Evolutionary conservation across 2,329 filamentous ascomycete genomes (phyloP).

Genomic region (Hymenoscyphus fructigenus): DNA sequence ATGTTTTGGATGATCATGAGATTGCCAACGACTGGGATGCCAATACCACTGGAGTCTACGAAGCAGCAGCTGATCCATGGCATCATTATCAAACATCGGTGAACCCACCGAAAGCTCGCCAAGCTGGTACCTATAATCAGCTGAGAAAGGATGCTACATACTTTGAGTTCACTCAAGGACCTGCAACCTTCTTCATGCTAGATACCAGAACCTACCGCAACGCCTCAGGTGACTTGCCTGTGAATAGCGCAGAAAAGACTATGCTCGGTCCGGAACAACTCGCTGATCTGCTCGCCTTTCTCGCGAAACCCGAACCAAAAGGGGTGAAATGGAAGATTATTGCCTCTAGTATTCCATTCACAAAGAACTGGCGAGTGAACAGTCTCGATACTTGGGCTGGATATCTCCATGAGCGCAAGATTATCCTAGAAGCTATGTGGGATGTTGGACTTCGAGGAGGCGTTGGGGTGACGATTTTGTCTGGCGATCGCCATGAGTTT

Average conservation of each 20-base stretch:
- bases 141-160: constrained; percentile 65
- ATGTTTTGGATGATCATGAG: constrained; percentile 95
- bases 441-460: constrained; percentile 69
- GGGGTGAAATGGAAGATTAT: constrained; percentile 94
- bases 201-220: constrained; percentile 88
- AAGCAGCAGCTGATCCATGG: constrained; percentile 56
- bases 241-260: constrained; percentile 67
- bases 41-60: constrained; percentile 77
- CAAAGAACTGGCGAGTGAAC: constrained; percentile 94
- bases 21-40: constrained; percentile 91
- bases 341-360: constrained; percentile 88
- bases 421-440: constrained; percentile 90
- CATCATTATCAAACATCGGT: constrained; percentile 78
- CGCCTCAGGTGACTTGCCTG: constrained; percentile 58
- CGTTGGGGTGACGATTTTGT: constrained; percentile 77
- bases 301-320: constrained; percentile 67
- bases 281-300: constrained; percentile 73
- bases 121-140: constrained; percentile 43
- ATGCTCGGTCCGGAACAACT: constrained; percentile 85
- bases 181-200: constrained; percentile 90
- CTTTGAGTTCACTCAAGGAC: constrained; percentile 86
- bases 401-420: constrained; percentile 76
- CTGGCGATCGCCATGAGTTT: constrained; percentile 95
- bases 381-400: constrained; percentile 91
- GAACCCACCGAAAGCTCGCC: constrained; percentile 72